Conservation (phyloP, 768 basidiomycete genomes). For the Boletus rex-veris region DNA sequence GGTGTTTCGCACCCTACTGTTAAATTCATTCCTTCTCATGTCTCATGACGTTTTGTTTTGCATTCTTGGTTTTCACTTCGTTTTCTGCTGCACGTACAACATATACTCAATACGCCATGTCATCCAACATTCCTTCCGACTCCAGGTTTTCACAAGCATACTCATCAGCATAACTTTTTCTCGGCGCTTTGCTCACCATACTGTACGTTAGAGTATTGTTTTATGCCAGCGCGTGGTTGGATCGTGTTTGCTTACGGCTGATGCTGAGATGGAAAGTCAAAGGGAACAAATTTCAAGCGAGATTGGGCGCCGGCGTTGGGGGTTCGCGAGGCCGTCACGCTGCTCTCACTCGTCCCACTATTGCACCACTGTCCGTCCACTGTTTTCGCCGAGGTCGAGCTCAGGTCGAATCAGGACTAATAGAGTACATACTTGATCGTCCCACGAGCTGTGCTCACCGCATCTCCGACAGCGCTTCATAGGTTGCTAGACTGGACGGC, state of each 20-base stretch:
- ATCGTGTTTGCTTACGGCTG: background rate
- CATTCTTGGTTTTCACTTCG: slow-evolving; percentile 26
- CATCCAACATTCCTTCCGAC: slow-evolving; percentile 26
- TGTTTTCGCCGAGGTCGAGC: no score
- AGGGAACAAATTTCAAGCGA: slow-evolving; percentile 12
- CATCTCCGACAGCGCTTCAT: background rate
- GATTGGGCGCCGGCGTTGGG: slow-evolving; percentile 19
- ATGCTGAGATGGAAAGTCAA: background rate
- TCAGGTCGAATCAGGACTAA: no score
- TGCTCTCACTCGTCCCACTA: background rate
- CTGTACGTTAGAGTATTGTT: slow-evolving; percentile 45
- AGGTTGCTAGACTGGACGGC: no score
- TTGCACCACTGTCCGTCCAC: background rate
- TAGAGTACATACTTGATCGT: background rate
- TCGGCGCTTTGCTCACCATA: slow-evolving; percentile 29
- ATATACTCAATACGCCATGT: slow-evolving; percentile 34
- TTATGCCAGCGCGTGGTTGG: slow-evolving; percentile 13
- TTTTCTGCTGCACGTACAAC: slow-evolving; percentile 32
- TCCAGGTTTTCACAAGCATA: slow-evolving; percentile 26
- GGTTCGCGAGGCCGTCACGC: background rate
- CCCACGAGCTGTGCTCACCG: background rate
- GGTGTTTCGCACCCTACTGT: slow-evolving; percentile 46
- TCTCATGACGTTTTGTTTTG: slow-evolving; percentile 23
- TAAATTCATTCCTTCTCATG: slow-evolving; percentile 47
- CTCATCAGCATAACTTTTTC: slow-evolving; percentile 26